These are phyloP conservation scores for Colletotrichum sp. DNA, from an alignment of 2,329 filamentous ascomycete genomes.

Conservation along the genomic window DNA sequence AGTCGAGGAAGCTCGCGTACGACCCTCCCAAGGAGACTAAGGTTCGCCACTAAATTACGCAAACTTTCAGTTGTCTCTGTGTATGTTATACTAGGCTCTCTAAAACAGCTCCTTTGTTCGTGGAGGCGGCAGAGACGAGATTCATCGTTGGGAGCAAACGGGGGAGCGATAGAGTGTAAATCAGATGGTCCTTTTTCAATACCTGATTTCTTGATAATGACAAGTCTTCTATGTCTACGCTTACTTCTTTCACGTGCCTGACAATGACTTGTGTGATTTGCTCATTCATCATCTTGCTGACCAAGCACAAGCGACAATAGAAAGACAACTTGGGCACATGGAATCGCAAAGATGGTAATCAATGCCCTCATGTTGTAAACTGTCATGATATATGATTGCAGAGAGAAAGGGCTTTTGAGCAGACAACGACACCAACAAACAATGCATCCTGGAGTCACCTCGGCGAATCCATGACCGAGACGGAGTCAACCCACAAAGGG, in stretches of 20 bases:
- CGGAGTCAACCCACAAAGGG: neutral
- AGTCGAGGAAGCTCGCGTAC: slow-evolving; percentile 93
- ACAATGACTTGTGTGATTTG: neutral
- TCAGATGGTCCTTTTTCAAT: slow-evolving; percentile 52
- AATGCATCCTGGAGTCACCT: neutral
- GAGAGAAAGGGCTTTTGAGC: neutral
- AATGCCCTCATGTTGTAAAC: neutral
- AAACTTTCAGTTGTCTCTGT: slow-evolving; percentile 25
- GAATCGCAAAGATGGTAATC: neutral
- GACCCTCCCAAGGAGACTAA: slow-evolving; percentile 69
- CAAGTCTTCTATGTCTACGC: slow-evolving; percentile 5
- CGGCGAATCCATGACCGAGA: neutral
- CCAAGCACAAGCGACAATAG: neutral
- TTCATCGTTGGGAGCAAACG: slow-evolving; percentile 24
- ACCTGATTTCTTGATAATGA: slow-evolving; percentile 26
- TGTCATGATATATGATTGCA: neutral
- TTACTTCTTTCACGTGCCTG: neutral
- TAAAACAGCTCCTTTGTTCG: slow-evolving; percentile 48
- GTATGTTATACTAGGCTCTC: slow-evolving; percentile 34
- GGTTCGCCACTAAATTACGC: slow-evolving; percentile 49
- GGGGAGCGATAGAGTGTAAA: slow-evolving; percentile 52
- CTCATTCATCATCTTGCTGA: neutral
- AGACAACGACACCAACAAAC: neutral
- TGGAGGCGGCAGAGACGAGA: slow-evolving; percentile 37
- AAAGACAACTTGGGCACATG: neutral